These are phyloP conservation scores for Trichocladium antarcticum DNA, from an alignment of 495 filamentous ascomycete species.

Conservation along the genomic window DNA sequence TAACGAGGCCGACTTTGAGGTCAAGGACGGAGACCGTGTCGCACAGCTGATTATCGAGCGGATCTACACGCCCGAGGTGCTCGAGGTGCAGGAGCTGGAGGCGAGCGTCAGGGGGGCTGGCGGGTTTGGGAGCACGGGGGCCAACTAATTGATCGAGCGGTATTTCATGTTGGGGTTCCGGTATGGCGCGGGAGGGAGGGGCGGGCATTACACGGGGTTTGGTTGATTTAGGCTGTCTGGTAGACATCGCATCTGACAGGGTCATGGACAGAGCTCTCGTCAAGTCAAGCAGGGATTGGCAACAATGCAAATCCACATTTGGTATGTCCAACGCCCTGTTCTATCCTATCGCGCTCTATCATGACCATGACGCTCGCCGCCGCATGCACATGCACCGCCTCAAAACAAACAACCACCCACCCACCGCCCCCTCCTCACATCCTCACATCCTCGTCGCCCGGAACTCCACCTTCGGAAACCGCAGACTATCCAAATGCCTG, in stretches of 20 bases:
- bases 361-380: neutral
- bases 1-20: slow-evolving; percentile 64
- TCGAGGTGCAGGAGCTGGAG: slow-evolving; percentile 77
- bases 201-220: neutral
- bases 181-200: neutral
- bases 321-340: neutral
- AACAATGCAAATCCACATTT: neutral
- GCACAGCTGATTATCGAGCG: slow-evolving; percentile 90
- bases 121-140: slow-evolving; percentile 88
- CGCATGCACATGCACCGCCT: neutral
- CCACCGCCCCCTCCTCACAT: neutral
- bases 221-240: neutral
- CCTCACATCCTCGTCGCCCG: slow-evolving; percentile 41
- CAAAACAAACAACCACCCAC: neutral
- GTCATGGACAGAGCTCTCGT: too few relatives aligned
- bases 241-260: neutral
- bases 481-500: slow-evolving; percentile 54
- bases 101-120: slow-evolving; percentile 83
- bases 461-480: slow-evolving; percentile 50
- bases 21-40: slow-evolving; percentile 77
- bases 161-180: neutral
- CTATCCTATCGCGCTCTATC: slow-evolving; percentile 6
- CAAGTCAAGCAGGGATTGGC: too few relatives aligned
- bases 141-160: slow-evolving; percentile 24
- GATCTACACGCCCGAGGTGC: slow-evolving; percentile 84